Evolutionary conservation across 805 yeast genomes (phyloP), one percentile per base, ranked within the genome.

Genomic region (Candida cerambycidarum): DNA sequence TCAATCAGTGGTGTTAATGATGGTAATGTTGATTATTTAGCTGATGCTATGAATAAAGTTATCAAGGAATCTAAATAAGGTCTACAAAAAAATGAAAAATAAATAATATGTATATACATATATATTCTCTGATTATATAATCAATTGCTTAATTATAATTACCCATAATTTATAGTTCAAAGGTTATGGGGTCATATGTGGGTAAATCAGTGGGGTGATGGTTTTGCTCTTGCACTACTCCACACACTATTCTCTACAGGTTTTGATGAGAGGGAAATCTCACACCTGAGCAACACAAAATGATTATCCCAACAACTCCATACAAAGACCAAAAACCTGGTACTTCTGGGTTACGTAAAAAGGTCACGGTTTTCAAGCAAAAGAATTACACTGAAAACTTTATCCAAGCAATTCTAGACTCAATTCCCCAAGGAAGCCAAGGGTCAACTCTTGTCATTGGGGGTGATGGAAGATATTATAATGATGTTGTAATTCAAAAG

Each of bases 271-370:
- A n/a, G n/a, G n/a, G n/a, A 21, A 23, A 13, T 21, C 6, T n/a
- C 25, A 19, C 37, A 33, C 15, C 15, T 7, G 9, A 25, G 13
- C 29, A 25, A 25, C 11, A 25, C 13, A 7, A 7, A 25, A 29
- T 38, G 41, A 38, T 28, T 13, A 28, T 38, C 14, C 27, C 28
- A 36, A 90, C 98, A 16, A 80, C 76, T 10, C 82, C 96, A 0
- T 92, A 79, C 65, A 74, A 67, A 32, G 99, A 90, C 68, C 99
- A 92, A 64, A 93, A 90, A 63, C 98, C 99, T 10, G 99, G 99
- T 28, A 92, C 99, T 16, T 92, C 98, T 6, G 99, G 99, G 17
- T 79, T 92, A 38, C 80, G 99, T 58, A 92, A 92, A 75, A 89
- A 85, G 69, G 96, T 92, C 33, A 75, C 73, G 17, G 90, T 88